These are phyloP conservation scores for Xylariales sp. DNA, from an alignment of 2,329 filamentous ascomycete species.

Conservation along the genomic window DNA sequence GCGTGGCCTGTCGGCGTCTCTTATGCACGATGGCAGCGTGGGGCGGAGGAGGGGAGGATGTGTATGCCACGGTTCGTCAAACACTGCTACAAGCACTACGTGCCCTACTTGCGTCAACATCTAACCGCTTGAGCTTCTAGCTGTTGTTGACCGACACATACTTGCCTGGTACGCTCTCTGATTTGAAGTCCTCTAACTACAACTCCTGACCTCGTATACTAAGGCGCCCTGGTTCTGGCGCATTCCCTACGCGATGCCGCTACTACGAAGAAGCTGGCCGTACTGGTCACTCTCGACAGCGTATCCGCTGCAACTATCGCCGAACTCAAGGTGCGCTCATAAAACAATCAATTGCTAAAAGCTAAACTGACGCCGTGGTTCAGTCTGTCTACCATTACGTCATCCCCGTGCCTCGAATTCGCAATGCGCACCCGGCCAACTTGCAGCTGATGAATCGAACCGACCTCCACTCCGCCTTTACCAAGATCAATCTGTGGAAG, in stretches of 20 bases:
- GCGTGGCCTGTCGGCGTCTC: constrained; percentile 32
- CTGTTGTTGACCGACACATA: constrained; percentile 93
- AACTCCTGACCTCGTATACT: constrained; percentile 36
- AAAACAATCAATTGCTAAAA: constrained; percentile 18
- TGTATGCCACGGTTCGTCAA: constrained; percentile 67
- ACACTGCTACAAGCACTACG: neutral
- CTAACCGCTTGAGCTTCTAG: constrained; percentile 61
- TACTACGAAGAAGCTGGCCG: constrained; percentile 85
- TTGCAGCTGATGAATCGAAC: constrained; percentile 91
- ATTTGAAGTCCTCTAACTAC: constrained; percentile 30
- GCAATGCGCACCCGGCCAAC: constrained; percentile 81
- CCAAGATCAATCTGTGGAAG: constrained; percentile 95
- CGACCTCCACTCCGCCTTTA: constrained; percentile 92
- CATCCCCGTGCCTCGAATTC: constrained; percentile 83
- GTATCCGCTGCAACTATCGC: constrained; percentile 79
- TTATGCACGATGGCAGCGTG: constrained; percentile 46
- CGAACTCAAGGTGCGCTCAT: constrained; percentile 75
- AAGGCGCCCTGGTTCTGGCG: constrained; percentile 91
- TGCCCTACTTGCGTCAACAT: neutral
- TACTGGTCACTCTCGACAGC: constrained; percentile 83
- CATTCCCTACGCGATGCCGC: constrained; percentile 94
- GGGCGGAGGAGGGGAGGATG: constrained; percentile 56
- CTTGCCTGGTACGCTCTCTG: constrained; percentile 78
- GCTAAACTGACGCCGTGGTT: constrained; percentile 28
- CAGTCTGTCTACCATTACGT: constrained; percentile 89